Evolutionary conservation across 306 rosid genomes (phyloP).

Genomic region (Phaseolus lunatus): DNA sequence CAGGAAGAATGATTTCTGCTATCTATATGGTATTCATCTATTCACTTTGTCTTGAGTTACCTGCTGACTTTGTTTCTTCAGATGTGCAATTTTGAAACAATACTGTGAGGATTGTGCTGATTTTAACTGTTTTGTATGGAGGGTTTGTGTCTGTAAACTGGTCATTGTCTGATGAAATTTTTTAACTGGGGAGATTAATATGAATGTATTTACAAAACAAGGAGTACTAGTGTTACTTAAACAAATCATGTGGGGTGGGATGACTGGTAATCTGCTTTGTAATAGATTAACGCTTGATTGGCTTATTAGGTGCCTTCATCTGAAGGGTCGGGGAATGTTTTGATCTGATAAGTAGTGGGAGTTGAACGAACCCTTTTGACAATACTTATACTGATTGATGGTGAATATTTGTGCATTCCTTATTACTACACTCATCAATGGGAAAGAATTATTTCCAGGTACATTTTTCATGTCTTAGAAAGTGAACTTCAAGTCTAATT

Average conservation of each 20-base stretch:
- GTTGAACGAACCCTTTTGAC: neutral
- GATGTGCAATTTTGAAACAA: constrained; percentile 8
- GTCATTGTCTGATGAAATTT: neutral
- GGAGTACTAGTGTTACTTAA: constrained; percentile 1
- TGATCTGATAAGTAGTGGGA: constrained; percentile 14
- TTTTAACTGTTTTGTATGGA: neutral
- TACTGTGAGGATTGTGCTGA: neutral
- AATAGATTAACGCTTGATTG: neutral
- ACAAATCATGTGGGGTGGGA: neutral
- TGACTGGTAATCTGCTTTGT: neutral
- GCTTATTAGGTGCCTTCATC: no score
- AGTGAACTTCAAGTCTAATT: no score
- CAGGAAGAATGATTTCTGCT: constrained; percentile 83
- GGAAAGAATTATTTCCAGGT: no score
- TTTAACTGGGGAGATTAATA: neutral
- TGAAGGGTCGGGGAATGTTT: constrained; percentile 20
- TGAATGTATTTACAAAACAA: neutral
- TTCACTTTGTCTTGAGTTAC: neutral
- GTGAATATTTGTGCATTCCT: neutral
- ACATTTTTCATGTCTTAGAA: no score
- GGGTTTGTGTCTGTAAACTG: neutral
- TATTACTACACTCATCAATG: neutral
- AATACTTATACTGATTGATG: neutral
- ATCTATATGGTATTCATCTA: constrained; percentile 69
- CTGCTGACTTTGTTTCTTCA: neutral